These are phyloP conservation scores for Xylariales sp. DNA, from an alignment of 2,329 filamentous ascomycete species.

Conservation along the genomic window DNA sequence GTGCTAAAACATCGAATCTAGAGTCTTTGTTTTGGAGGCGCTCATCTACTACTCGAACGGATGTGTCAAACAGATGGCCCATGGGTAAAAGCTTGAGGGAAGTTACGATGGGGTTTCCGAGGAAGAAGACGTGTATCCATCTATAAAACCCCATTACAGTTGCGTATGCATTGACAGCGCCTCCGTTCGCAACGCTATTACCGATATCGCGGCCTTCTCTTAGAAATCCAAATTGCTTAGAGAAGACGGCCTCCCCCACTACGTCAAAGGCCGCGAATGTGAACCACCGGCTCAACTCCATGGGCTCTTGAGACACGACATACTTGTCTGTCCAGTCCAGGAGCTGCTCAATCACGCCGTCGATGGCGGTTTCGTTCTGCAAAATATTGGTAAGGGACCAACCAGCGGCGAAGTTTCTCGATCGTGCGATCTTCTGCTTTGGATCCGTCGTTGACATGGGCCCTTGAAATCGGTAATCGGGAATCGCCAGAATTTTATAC, in stretches of 20 bases:
- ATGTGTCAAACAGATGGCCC: slow-evolving; percentile 20
- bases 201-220: slow-evolving; percentile 26
- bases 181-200: slow-evolving; percentile 22
- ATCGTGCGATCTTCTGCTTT: background rate
- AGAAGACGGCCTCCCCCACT: slow-evolving; percentile 26
- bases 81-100: slow-evolving; percentile 22
- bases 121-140: slow-evolving; percentile 20
- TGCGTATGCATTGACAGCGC: slow-evolving; percentile 15
- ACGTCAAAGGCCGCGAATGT: slow-evolving; percentile 26
- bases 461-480: slow-evolving; percentile 34
- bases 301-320: slow-evolving; percentile 9
- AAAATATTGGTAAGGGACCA: background rate
- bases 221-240: slow-evolving; percentile 26
- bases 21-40: slow-evolving; percentile 12
- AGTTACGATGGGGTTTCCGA: slow-evolving; percentile 25
- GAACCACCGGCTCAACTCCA: slow-evolving; percentile 18
- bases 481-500: slow-evolving; percentile 33
- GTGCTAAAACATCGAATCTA: slow-evolving; percentile 12
- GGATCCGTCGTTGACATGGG: slow-evolving; percentile 12
- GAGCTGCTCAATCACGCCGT: slow-evolving; percentile 12
- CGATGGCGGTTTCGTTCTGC: slow-evolving; percentile 8
- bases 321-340: slow-evolving; percentile 15
- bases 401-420: background rate
- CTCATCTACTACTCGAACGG: slow-evolving; percentile 6
- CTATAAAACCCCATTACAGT: slow-evolving; percentile 21